Evolutionary conservation across 805 yeast genomes (phyloP).

Genomic region (Schwanniomyces sp.): DNA sequence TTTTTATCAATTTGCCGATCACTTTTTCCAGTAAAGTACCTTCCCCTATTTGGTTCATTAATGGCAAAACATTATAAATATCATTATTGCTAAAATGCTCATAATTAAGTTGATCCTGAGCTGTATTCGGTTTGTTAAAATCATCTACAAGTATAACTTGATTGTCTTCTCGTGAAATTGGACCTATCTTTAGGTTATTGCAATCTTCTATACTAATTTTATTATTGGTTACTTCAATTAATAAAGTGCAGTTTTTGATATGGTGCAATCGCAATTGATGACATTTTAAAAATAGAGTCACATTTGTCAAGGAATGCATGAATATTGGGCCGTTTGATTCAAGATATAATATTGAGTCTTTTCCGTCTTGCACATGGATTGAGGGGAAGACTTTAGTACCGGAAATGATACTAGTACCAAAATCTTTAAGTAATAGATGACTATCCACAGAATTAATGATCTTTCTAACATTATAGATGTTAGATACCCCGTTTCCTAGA

Average conservation of each 20-base stretch:
- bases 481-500: neutral
- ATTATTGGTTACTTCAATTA: slow-evolving; percentile 17
- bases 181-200: slow-evolving; percentile 13
- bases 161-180: neutral
- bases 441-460: slow-evolving; percentile 2
- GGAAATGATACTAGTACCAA: slow-evolving; percentile 7
- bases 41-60: neutral
- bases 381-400: slow-evolving; percentile 13
- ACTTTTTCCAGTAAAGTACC: neutral
- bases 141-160: slow-evolving; percentile 25
- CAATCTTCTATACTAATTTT: slow-evolving; percentile 33
- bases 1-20: neutral
- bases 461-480: slow-evolving; percentile 3
- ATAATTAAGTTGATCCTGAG: slow-evolving; percentile 5
- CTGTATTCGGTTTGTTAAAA: slow-evolving; percentile 24
- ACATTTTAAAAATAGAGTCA: slow-evolving; percentile 18
- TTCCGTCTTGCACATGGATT: slow-evolving; percentile 19
- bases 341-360: slow-evolving; percentile 14
- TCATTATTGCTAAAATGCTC: neutral
- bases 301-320: slow-evolving; percentile 18
- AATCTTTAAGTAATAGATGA: slow-evolving; percentile 13
- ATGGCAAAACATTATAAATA: neutral
- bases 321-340: slow-evolving; percentile 30
- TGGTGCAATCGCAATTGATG: slow-evolving; percentile 33
- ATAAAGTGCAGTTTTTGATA: slow-evolving; percentile 13